Evolutionary conservation across 163 green algal genomes (phyloP), one percentile per base, ranked within the genome.

Genomic region (Chloromonas sp.): DNA sequence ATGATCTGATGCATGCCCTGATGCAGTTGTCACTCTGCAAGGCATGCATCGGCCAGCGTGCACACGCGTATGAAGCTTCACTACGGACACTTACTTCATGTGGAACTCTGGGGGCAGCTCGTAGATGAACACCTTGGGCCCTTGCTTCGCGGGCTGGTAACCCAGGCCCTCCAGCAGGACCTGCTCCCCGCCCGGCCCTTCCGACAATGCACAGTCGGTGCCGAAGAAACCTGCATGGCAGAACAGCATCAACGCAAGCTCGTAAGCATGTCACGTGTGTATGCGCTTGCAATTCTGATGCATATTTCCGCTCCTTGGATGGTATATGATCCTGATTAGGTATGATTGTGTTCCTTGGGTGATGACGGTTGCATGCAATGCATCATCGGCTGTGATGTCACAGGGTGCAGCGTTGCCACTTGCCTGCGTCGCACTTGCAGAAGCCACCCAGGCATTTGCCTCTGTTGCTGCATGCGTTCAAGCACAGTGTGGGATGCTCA

Each of bases 21-120:
- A 8, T 76, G 66, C 8, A 76, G 66, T 8, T 76, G 66, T n/a
- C 66, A 76, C 66, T n/a, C 66, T n/a, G 66, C 66, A n/a, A 11
- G 66, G 66, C 5, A 76, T n/a, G 66, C 5, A 76, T n/a, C 11
- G 66, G 66, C 5, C 11, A 76, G 36, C 36, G 36, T 36, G 36
- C 36, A 36, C 36, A 36, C 36, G 36, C 36, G 36, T 36, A 36
- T 36, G 36, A 36, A 36, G 36, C 36, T 36, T 36, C 36, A 36
- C 36, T 36, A 36, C 36, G 36, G 59, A 71, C 59, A 82, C 87
- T 86, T 70, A 91, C 88, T 91, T 91, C 15, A 91, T 85, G 62
- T 91, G 81, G 79, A 86, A 91, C 66, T 91, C 88, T 58, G 88
- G 88, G 0, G 88, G 88, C 60, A 91, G 60, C 74, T 91, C 88